Evolutionary conservation across 1,139 yeast species (phyloP).

Genomic region (Kazachstania sp.): DNA sequence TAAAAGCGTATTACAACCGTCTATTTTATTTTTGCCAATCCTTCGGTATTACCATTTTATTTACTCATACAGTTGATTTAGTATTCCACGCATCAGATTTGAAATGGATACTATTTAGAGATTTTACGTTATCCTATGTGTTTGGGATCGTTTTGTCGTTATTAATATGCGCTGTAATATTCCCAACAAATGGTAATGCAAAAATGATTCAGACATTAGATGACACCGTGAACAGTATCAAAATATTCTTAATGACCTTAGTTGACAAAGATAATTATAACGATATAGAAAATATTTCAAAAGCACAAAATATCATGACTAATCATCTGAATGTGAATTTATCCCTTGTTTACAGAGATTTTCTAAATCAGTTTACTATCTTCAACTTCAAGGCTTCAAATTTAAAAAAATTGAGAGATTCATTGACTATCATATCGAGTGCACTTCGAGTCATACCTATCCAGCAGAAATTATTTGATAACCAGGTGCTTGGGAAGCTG

Average conservation of each 20-base stretch:
- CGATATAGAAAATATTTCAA: conserved; percentile 14
- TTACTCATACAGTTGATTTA: conserved; percentile 26
- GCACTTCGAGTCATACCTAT: conserved; percentile 38
- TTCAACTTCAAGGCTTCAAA: conserved; percentile 32
- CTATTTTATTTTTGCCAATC: conserved; percentile 34
- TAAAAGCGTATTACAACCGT: conserved; percentile 36
- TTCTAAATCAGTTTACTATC: conserved; percentile 36
- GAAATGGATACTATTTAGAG: conserved; percentile 35
- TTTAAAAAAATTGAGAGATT: conserved; percentile 35
- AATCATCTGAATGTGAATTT: conserved; percentile 30
- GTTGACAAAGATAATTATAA: conserved; percentile 16
- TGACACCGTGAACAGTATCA: conserved; percentile 20
- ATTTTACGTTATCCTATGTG: conserved; percentile 38
- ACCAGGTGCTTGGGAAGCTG: conserved; percentile 14
- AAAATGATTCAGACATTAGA: conserved; percentile 22
- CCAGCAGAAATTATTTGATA: conserved; percentile 16
- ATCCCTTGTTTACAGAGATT: conserved; percentile 38
- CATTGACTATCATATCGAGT: conserved; percentile 34
- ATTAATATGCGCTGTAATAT: conserved; percentile 30
- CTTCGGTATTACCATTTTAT: conserved; percentile 35
- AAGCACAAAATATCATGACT: conserved; percentile 29
- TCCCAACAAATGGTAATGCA: conserved; percentile 37
- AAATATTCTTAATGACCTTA: conserved; percentile 20
- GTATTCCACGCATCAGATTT: conserved; percentile 18
- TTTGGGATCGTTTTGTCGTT: conserved; percentile 38